Conservation (phyloP, 441 rosid genomes). For the Populus hybrid region DNA sequence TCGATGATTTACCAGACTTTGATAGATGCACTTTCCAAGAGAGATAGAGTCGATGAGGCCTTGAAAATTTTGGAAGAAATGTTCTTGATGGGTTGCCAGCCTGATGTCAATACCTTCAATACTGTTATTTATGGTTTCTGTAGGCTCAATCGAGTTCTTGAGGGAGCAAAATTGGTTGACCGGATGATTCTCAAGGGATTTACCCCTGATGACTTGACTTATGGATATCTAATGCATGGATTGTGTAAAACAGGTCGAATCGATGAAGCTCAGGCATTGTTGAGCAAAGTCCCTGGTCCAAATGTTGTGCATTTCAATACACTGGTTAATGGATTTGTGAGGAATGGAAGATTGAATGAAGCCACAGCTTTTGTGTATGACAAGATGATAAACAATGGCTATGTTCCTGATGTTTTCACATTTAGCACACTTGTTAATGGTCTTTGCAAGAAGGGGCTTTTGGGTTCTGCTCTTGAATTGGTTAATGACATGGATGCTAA, state of each 20-base stretch:
- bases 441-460: slow-evolving; percentile 59
- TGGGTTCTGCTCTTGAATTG: slow-evolving; percentile 58
- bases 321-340: slow-evolving; percentile 66
- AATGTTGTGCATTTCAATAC: slow-evolving; percentile 59
- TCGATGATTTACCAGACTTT: slow-evolving; percentile 70
- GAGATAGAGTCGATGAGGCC: slow-evolving; percentile 61
- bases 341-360: slow-evolving; percentile 52
- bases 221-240: slow-evolving; percentile 62
- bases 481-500: slow-evolving; percentile 43
- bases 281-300: slow-evolving; percentile 42
- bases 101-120: slow-evolving; percentile 80
- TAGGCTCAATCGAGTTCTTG: slow-evolving; percentile 59
- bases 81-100: slow-evolving; percentile 75
- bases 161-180: slow-evolving; percentile 69
- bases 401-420: slow-evolving; percentile 55
- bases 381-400: slow-evolving; percentile 32
- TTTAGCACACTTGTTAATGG: slow-evolving; percentile 63
- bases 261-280: slow-evolving; percentile 64
- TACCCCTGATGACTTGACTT: slow-evolving; percentile 60
- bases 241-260: slow-evolving; percentile 56
- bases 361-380: slow-evolving; percentile 47
- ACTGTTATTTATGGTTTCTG: slow-evolving; percentile 67
- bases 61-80: slow-evolving; percentile 73
- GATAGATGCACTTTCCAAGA: slow-evolving; percentile 64
- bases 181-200: slow-evolving; percentile 71